These are phyloP conservation scores for Ophiostoma ulmi DNA, from an alignment of 2,329 filamentous ascomycete genomes.

Conservation along the genomic window DNA sequence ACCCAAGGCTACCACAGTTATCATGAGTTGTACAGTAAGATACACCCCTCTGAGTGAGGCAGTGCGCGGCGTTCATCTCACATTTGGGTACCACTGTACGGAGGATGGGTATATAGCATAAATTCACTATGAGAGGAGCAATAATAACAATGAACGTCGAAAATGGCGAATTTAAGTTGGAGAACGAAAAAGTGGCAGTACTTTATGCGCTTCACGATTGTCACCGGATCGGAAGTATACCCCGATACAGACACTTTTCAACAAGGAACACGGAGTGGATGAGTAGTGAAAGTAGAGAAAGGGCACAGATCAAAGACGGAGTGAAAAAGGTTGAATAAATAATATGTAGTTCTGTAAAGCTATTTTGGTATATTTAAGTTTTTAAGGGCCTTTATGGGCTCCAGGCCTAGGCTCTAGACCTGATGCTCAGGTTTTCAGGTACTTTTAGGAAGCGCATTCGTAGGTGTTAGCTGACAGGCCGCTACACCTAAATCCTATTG, in stretches of 20 bases:
- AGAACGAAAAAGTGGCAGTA: neutral
- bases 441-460: neutral
- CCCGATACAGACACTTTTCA: neutral
- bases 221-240: neutral
- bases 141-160: no score
- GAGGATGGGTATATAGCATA: neutral
- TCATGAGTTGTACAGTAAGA: neutral
- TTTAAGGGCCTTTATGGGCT: neutral
- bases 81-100: neutral
- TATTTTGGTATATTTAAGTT: neutral
- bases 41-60: neutral
- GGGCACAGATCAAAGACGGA: neutral
- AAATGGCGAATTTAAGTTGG: neutral
- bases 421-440: neutral
- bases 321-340: neutral
- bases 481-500: neutral
- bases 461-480: neutral
- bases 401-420: conserved; percentile 2
- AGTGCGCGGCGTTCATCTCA: conserved; percentile 1
- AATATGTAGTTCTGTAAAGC: neutral
- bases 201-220: neutral
- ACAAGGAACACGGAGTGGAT: neutral
- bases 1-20: neutral
- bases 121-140: neutral
- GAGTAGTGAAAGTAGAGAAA: neutral